Base-by-base conservation (phyloP, 805 yeast species). In the Wickerhamiella nectarea region DNA sequence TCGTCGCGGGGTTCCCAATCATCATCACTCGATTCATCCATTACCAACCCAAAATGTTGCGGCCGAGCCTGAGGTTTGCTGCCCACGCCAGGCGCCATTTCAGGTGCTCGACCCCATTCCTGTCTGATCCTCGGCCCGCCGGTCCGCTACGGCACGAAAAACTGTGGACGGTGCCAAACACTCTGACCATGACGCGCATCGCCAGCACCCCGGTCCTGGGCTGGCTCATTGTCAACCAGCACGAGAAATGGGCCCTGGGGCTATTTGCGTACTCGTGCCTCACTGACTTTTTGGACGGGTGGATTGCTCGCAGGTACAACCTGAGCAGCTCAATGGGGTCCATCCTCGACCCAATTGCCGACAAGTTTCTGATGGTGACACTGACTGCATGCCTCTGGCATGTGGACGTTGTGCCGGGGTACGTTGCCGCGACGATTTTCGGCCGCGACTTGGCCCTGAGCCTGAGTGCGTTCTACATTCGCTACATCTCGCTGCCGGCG, bases 301-400 rank as follows among this genome's bases (percentile, higher is more conserved):
- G 63, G 55, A 75, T 93, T 49, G 99, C 99, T 4, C 69, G 99
- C 44, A 72, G 63, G 47, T 89, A 62, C 66, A 76, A 84, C 45
- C 66, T 80, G 70, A 72, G 76, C 54, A 77, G 95, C 1, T 78
- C 82, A 1, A 72, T 86, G 6, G 99, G 99, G 0, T 79, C 95
- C 0, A 78, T 91, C 12, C 66, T 93, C 26, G 99, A 91, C 56
- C 99, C 99, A 0, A 69, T 85, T 64, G 99, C 98, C 0, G 99
- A 91, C 58, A 91, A 91, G 58, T 67, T 81, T 12, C 67, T 91
- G 38, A 86, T 91, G 95, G 71, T 89, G 17, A 75, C 82, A 0
- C 75, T 94, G 41, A 87, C 97, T 0, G 68, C 78, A 0, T 76
- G 94, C 42, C 63, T 91, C 46, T 76, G 89, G 0, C 71, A 77